Percentiles rank a stretch among this genome's conserved stretches.
phyloP scores from a whole-genome alignment of 108 stramenopile species.

The Discostella stelligeroides region DNA sequence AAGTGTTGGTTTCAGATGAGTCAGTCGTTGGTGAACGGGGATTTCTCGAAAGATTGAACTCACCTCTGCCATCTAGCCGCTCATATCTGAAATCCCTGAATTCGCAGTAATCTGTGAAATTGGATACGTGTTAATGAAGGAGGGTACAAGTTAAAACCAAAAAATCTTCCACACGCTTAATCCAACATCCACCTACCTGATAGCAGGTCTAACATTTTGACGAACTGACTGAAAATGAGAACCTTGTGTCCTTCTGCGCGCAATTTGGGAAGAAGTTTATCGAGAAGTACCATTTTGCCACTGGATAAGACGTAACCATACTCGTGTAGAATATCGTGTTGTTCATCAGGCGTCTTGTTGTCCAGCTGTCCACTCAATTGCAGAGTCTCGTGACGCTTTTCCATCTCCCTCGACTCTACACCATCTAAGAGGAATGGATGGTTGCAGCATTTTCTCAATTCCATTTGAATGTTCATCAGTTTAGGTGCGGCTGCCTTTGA shows the following conservation, averaged over 20 bases:
- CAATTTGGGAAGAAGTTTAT: conserved; percentile 98
- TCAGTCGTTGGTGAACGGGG: neutral
- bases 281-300: conserved; percentile 99
- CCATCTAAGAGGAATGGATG: conserved; percentile 97
- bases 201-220: conserved; percentile 95
- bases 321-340: conserved; percentile 77
- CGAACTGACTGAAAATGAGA: conserved; percentile 95
- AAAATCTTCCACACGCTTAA: conserved; percentile 92
- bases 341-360: conserved; percentile 76
- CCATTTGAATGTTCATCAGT: conserved; percentile 99
- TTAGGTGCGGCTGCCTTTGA: conserved; percentile 74
- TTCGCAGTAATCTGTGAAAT: conserved; percentile 82
- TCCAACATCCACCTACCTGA: conserved; percentile 29
- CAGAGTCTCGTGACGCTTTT: conserved; percentile 78
- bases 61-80: conserved; percentile 70
- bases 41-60: neutral
- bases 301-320: conserved; percentile 85
- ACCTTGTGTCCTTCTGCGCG: conserved; percentile 96
- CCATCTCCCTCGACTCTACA: conserved; percentile 92
- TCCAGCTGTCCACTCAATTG: conserved; percentile 66
- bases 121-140: conserved; percentile 93
- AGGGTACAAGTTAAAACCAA: conserved; percentile 94
- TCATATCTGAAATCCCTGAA: conserved; percentile 90
- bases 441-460: conserved; percentile 99
- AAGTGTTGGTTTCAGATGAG: too few species aligned